A percentile compares a stretch with the other conserved stretches of the same genome.
Conservation (phyloP, 176 grass and related monocot species). For the Canna indica region DNA sequence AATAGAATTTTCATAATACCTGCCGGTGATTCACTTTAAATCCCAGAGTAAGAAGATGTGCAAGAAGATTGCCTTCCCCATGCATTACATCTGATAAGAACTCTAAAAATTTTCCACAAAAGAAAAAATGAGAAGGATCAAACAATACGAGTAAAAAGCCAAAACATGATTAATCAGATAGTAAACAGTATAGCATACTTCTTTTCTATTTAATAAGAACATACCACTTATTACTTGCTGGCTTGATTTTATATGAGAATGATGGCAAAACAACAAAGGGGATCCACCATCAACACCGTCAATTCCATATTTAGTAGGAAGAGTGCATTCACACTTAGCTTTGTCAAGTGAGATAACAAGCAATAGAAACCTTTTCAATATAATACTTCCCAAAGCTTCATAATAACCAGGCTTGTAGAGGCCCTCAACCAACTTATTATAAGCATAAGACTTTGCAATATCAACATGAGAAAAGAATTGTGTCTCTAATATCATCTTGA, state of each 20-base stretch:
- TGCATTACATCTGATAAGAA: constrained; percentile 52
- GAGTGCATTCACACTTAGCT: constrained; percentile 39
- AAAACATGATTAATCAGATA: background rate
- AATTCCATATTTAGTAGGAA: constrained; percentile 43
- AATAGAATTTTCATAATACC: constrained; percentile 26
- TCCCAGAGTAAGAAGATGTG: constrained; percentile 40
- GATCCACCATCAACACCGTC: constrained; percentile 63
- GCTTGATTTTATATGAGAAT: constrained; percentile 49
- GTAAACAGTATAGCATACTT: background rate
- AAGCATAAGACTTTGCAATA: constrained; percentile 25
- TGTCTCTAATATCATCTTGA: constrained; percentile 50
- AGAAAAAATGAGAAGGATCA: background rate
- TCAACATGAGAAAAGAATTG: constrained; percentile 38
- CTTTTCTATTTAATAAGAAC: background rate
- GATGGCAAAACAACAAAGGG: constrained; percentile 37
- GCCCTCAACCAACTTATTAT: constrained; percentile 32
- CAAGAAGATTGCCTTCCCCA: constrained; percentile 66
- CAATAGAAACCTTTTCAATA: constrained; percentile 57
- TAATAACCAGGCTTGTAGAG: constrained; percentile 19
- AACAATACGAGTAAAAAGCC: constrained; percentile 7
- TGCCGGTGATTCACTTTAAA: constrained; percentile 51
- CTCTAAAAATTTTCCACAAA: constrained; percentile 30
- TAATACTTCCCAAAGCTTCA: constrained; percentile 27
- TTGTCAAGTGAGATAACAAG: constrained; percentile 46
- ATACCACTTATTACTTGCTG: constrained; percentile 48